Base-by-base conservation (phyloP, 768 basidiomycete genomes). In the Boletus pseudo-olivaceus region DNA sequence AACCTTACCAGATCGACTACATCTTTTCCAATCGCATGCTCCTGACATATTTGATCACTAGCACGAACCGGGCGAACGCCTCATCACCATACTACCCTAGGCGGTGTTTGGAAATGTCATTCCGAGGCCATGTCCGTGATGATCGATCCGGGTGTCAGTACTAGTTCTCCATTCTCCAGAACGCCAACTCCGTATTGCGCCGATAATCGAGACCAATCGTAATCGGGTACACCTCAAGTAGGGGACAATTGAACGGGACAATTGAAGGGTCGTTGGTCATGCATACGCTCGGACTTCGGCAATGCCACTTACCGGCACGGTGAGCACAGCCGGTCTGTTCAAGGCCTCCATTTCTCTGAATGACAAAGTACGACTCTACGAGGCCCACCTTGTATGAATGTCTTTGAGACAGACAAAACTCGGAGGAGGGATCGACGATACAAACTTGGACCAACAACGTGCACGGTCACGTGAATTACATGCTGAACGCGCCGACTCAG, bases 401-500 rank as follows among this genome's bases (percentile, higher is more conserved):
- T 41, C 40, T 41, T 8, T 8, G 39, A 4, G 23, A 23, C 23
- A 23, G 23, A 23, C 23, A 23, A 23, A 23, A 23, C 23, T n/a
- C n/a, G n/a, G 23, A 2, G 23, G 23, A 23, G 23, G 23, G 23
- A 23, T 23, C 23, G 23, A 23, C 23, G 23, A 23, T 23, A 23
- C 23, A 23, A 23, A 23, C 23, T 2, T 20, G 42, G 44, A 58
- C 54, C 60, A 55, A 60, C 58, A 56, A 51, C 27, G 46, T 40
- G 52, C 62, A 53, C 59, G 62, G 51, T 71, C 71, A 72, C 69
- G 70, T 72, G 71, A 12, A 15, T 5, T 1, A 4, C 27, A 51
- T 32, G 7, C 26, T 10, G 42, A 9, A n/a, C 61, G 53, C 54
- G 59, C 53, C 48, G 43, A 41, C 37, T 38, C 8, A 15, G 52